Percentiles rank a stretch among this genome's conserved stretches.
These are phyloP conservation scores for Cryptococcus sp. DNA, from an alignment of 1,284 basidiomycete species.

Conservation along the genomic window DNA sequence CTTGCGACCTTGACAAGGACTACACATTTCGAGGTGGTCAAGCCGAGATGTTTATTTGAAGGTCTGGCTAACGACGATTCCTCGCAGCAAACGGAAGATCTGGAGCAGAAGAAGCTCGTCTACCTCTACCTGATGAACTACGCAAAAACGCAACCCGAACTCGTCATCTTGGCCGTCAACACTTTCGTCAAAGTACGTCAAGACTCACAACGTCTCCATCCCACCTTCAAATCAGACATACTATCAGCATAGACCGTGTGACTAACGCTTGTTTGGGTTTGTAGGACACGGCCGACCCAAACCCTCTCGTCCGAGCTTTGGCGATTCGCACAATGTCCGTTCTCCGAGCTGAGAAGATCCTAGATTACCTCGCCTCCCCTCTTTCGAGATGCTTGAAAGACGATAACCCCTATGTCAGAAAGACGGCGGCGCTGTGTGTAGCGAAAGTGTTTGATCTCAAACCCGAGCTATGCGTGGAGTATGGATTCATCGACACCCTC, in stretches of 20 bases:
- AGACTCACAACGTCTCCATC: neutral
- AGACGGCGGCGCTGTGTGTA: constrained; percentile 91
- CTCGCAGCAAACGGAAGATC: constrained; percentile 54
- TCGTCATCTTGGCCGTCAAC: constrained; percentile 96
- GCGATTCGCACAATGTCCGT: constrained; percentile 98
- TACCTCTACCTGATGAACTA: constrained; percentile 99
- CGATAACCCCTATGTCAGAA: constrained; percentile 96
- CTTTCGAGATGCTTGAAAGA: constrained; percentile 86
- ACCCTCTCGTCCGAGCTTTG: constrained; percentile 92
- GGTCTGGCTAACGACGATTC: neutral
- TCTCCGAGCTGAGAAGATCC: constrained; percentile 95
- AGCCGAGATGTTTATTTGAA: constrained; percentile 8
- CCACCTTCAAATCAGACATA: too few relatives aligned
- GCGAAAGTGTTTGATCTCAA: constrained; percentile 97
- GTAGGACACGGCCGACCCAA: constrained; percentile 92
- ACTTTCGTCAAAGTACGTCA: constrained; percentile 77
- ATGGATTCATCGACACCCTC: constrained; percentile 87
- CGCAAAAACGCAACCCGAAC: constrained; percentile 95
- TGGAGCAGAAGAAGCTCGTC: constrained; percentile 65
- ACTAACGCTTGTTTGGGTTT: neutral
- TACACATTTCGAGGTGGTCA: neutral
- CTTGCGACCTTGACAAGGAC: too few relatives aligned
- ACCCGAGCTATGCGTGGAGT: constrained; percentile 90
- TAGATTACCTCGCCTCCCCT: constrained; percentile 95
- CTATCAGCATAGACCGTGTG: too few relatives aligned